Base-by-base conservation (phyloP, 768 basidiomycete genomes). In the Termitomyces sp. region DNA sequence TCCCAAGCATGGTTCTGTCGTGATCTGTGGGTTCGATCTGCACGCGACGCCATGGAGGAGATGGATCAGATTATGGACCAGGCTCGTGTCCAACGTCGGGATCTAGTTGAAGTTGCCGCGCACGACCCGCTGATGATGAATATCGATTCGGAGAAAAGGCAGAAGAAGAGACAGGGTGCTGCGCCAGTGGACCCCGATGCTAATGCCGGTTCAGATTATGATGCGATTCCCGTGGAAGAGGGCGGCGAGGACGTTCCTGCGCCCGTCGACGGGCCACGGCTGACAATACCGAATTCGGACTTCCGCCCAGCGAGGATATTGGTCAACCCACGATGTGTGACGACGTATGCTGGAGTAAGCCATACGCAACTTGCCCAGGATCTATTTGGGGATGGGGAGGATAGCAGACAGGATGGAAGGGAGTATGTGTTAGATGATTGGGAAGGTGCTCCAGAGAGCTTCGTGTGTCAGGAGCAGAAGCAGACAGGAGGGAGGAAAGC, bases 1-100 rank as follows among this genome's bases (percentile, higher is more conserved):
- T 91, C 87, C 37, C 97, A 99, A 71, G 94, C 95, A 34, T 98
- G 93, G 91, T 98, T 99, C 77, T 99, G 97, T 66, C 77, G 97
- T 37, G 97, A 99, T 71, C 79, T 99, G 39, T 99, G 97, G 97
- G 82, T 93, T n/a, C 82, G 83, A 62, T 89, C 88, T 46, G 96
- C 96, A 1, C 77, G 80, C 27, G 90, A 91, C 49, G 88, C 87
- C 18, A 84, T 86, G 72, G 82, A 79, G 59, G 89, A 84, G 59
- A 73, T 78, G 40, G 82, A 80, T 53, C 71, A 72, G 46, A 72
- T 71, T 37, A 59, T 54, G 36, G 74, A 75, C 36, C 60, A 0
- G 69, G 69, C 26, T 53, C 66, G 3, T 42, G 62, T 69, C 36
- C 72, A 68, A 50, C 68, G 68, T 48, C 67, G 72, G 13, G 65